A percentile compares a stretch with the other conserved stretches of the same genome.
Conservation (phyloP, 1,284 basidiomycete species). For the Farysia itapuensis region DNA sequence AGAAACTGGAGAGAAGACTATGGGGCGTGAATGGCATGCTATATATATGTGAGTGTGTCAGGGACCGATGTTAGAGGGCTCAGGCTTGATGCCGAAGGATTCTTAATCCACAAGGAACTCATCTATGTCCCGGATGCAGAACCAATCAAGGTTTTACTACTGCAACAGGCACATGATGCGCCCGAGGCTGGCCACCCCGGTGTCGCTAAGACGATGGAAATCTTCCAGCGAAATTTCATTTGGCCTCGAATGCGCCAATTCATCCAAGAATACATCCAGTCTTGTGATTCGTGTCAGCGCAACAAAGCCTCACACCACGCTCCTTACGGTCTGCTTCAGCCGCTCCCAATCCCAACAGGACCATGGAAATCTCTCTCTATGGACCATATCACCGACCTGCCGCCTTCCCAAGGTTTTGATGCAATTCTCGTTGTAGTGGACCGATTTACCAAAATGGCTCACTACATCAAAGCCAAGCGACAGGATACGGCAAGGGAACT, state of each 20-base stretch:
- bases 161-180: background rate
- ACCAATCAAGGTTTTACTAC: too few relatives aligned
- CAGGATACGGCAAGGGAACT: slow-evolving; percentile 50
- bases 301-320: slow-evolving; percentile 55
- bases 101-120: too few relatives aligned
- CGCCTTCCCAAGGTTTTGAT: slow-evolving; percentile 17
- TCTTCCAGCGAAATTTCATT: slow-evolving; percentile 61
- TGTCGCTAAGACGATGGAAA: background rate
- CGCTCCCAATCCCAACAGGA: slow-evolving; percentile 52
- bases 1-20: too few relatives aligned
- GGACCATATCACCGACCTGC: slow-evolving; percentile 63
- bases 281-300: slow-evolving; percentile 62
- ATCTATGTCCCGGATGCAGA: too few relatives aligned
- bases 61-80: too few relatives aligned
- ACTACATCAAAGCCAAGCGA: slow-evolving; percentile 66
- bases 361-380: slow-evolving; percentile 63
- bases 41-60: too few relatives aligned
- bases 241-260: slow-evolving; percentile 54
- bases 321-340: slow-evolving; percentile 60
- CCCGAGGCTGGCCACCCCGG: slow-evolving; percentile 4
- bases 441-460: slow-evolving; percentile 56
- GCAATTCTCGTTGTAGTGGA: slow-evolving; percentile 58
- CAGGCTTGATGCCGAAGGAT: too few relatives aligned
- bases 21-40: too few relatives aligned
- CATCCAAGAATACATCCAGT: slow-evolving; percentile 59